A percentile compares a stretch with the other conserved stretches of the same genome.
Conservation (phyloP, 257 asterid genomes). For the Solanum ahanhuiri region DNA sequence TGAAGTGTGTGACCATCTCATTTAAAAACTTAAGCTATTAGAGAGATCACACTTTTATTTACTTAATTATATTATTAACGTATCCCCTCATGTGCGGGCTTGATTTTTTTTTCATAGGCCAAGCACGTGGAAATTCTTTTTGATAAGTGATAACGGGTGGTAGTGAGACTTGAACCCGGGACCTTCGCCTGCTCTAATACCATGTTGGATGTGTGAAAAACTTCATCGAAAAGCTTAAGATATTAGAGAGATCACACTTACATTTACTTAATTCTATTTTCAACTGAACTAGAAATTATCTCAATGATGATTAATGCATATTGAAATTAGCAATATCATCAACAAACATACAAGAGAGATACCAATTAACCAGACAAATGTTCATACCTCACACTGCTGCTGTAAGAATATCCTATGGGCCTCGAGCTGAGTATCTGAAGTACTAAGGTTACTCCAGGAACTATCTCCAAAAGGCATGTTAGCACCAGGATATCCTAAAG, state of each 20-base stretch:
- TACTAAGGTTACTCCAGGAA: background rate
- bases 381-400: constrained; percentile 71
- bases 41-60: background rate
- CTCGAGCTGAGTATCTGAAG: constrained; percentile 32
- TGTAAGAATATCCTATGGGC: constrained; percentile 40
- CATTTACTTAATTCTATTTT: background rate
- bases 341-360: background rate
- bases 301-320: background rate
- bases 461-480: background rate
- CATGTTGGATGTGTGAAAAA: background rate
- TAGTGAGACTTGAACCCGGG: background rate
- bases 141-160: background rate
- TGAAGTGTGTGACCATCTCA: background rate
- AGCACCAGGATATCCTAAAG: constrained; percentile 15
- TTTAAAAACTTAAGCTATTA: too few species aligned
- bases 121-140: background rate
- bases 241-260: background rate
- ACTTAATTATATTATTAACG: background rate
- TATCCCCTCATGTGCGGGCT: background rate
- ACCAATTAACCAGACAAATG: background rate
- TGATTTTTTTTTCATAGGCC: background rate
- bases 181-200: background rate
- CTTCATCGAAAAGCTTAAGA: background rate
- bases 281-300: background rate
- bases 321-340: background rate